Conservation (phyloP, 2,329 filamentous ascomycete genomes). For the Eurotiales sp. region DNA sequence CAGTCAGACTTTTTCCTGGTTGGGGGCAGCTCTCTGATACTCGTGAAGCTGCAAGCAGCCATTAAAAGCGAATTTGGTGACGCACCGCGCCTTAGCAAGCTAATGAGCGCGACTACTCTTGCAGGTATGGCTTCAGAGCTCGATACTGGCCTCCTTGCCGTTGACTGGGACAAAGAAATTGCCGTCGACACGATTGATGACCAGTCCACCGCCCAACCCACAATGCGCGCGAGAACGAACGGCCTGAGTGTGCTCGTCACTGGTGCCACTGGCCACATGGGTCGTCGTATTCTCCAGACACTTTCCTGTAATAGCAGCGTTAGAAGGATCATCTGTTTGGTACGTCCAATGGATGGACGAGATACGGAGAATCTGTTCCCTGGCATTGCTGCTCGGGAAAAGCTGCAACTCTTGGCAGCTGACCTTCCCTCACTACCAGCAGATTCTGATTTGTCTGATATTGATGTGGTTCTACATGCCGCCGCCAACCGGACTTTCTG, state of each 20-base stretch:
- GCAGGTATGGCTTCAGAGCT: not conserved
- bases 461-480: constrained; percentile 17
- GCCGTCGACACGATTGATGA: not conserved
- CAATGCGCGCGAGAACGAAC: not conserved
- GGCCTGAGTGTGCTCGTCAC: not conserved
- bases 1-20: constrained; percentile 8
- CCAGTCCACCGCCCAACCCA: not conserved
- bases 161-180: constrained; percentile 9
- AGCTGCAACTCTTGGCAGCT: constrained; percentile 11
- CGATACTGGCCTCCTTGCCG: not conserved
- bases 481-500: constrained; percentile 22
- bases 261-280: not conserved
- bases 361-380: not conserved
- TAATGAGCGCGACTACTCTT: not conserved
- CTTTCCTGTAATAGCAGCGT: no score
- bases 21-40: constrained; percentile 7
- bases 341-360: constrained; percentile 1
- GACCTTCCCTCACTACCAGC: constrained; percentile 14
- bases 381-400: not conserved
- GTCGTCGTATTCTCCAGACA: not conserved
- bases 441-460: not conserved
- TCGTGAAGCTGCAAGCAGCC: constrained; percentile 8
- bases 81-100: not conserved
- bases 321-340: not conserved
- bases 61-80: not conserved